A percentile compares a stretch with the other conserved stretches of the same genome.
phyloP scores from a whole-genome alignment of 208 protist genomes.

The Acanthamoeba polyphaga region DNA sequence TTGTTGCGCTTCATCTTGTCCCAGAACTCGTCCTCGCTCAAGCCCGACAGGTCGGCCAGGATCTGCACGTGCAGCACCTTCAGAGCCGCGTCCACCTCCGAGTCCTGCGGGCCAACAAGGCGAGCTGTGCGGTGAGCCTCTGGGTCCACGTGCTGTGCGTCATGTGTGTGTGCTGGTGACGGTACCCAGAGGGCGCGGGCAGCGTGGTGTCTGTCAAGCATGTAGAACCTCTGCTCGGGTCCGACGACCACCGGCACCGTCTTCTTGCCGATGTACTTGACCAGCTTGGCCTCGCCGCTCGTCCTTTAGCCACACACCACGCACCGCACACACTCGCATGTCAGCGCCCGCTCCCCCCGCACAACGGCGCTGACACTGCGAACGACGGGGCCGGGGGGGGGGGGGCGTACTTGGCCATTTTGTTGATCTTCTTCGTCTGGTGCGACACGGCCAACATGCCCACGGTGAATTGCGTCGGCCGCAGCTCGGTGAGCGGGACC shows the following conservation, averaged over 20 bases:
- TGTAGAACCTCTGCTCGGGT: constrained; percentile 18
- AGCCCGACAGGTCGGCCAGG: constrained; percentile 51
- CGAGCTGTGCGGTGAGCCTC: neutral
- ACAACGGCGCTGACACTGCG: neutral
- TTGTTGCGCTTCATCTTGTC: constrained; percentile 69
- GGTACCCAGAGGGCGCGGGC: constrained; percentile 52
- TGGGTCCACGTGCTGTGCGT: neutral
- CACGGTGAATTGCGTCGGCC: constrained; percentile 52
- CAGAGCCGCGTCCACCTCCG: neutral
- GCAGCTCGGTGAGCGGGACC: neutral
- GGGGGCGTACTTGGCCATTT: constrained; percentile 19
- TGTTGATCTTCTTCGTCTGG: constrained; percentile 66
- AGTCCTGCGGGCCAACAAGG: neutral
- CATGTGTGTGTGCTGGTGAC: neutral
- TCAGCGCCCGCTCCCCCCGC: neutral
- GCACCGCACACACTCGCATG: neutral
- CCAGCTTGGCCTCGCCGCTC: neutral
- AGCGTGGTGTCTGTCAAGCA: constrained; percentile 63
- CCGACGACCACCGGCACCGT: constrained; percentile 57
- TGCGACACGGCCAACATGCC: constrained; percentile 30
- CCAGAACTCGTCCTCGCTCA: constrained; percentile 38
- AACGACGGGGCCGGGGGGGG: neutral
- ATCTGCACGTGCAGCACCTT: constrained; percentile 65
- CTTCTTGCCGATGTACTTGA: constrained; percentile 60
- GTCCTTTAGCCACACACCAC: neutral